A percentile compares a stretch with the other conserved stretches of the same genome.
phyloP scores from a whole-genome alignment of 345 rosid species.

The Eucalyptus shirleyi region DNA sequence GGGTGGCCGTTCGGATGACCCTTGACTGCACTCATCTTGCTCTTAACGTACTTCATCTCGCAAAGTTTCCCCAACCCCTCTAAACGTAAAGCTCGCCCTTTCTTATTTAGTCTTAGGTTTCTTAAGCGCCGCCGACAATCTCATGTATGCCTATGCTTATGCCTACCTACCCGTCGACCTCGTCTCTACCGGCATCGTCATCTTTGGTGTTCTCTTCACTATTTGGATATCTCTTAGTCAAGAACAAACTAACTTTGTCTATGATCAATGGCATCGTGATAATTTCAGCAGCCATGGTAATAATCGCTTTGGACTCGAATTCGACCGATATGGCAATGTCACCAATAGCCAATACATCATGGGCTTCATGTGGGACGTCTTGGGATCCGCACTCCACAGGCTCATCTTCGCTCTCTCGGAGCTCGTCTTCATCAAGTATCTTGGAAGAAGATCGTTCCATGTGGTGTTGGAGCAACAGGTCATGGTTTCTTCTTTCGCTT shows the following conservation, averaged over 20 bases:
- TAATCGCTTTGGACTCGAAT: slow-evolving; percentile 67
- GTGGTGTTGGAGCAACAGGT: slow-evolving; percentile 84
- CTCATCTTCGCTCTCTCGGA: slow-evolving; percentile 83
- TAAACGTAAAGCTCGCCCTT: slow-evolving; percentile 28
- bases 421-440: slow-evolving; percentile 54
- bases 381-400: slow-evolving; percentile 83
- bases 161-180: slow-evolving; percentile 89
- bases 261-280: slow-evolving; percentile 55
- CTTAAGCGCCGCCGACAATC: slow-evolving; percentile 69
- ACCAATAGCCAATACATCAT: slow-evolving; percentile 40
- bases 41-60: slow-evolving; percentile 39
- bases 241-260: slow-evolving; percentile 53
- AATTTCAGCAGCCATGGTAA: slow-evolving; percentile 57
- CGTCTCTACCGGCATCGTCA: slow-evolving; percentile 74
- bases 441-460: slow-evolving; percentile 70
- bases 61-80: slow-evolving; percentile 45
- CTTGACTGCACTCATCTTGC: slow-evolving; percentile 38
- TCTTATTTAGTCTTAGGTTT: slow-evolving; percentile 57
- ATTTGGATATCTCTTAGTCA: slow-evolving; percentile 54
- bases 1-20: slow-evolving; percentile 91
- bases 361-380: slow-evolving; percentile 73
- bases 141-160: slow-evolving; percentile 80
- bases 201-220: slow-evolving; percentile 63
- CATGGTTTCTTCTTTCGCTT: slow-evolving; percentile 63
- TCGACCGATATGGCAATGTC: slow-evolving; percentile 49